Conservation (phyloP, 2,329 filamentous ascomycete species). For the Karstenula rhodostoma region DNA sequence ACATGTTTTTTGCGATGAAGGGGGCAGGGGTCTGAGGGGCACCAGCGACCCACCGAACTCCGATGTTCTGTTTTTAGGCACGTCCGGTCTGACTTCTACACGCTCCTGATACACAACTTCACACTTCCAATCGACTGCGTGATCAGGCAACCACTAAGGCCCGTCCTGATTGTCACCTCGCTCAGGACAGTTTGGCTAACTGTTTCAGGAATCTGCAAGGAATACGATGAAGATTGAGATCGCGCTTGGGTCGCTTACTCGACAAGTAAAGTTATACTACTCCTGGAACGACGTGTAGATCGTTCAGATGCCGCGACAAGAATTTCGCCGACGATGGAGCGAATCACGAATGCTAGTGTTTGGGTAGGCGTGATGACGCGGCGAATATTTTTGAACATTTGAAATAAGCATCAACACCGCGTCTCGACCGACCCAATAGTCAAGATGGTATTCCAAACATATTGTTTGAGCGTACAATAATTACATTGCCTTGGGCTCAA, state of each 20-base stretch:
- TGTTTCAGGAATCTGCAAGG: neutral
- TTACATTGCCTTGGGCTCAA: neutral
- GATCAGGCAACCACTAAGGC: neutral
- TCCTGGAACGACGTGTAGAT: neutral
- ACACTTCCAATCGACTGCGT: neutral
- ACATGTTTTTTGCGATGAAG: neutral
- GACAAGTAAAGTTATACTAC: neutral
- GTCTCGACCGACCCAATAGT: neutral
- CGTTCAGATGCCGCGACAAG: neutral
- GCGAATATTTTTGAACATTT: neutral
- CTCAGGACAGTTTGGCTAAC: neutral
- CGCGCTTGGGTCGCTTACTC: neutral
- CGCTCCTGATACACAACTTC: slow-evolving; percentile 9
- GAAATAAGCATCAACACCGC: neutral
- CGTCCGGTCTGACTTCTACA: slow-evolving; percentile 4
- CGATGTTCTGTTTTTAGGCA: slow-evolving; percentile 4
- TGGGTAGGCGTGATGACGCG: neutral
- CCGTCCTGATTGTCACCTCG: slow-evolving; percentile 1
- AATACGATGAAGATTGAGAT: neutral
- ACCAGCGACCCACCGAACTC: slow-evolving; percentile 1
- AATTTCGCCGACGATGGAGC: neutral
- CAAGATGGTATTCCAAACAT: neutral
- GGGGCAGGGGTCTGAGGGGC: neutral
- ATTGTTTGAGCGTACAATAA: neutral
- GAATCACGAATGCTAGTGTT: neutral